Evolutionary conservation across 169 alveolate genomes (phyloP).

Genomic region (Perkinsus chesapeaki): DNA sequence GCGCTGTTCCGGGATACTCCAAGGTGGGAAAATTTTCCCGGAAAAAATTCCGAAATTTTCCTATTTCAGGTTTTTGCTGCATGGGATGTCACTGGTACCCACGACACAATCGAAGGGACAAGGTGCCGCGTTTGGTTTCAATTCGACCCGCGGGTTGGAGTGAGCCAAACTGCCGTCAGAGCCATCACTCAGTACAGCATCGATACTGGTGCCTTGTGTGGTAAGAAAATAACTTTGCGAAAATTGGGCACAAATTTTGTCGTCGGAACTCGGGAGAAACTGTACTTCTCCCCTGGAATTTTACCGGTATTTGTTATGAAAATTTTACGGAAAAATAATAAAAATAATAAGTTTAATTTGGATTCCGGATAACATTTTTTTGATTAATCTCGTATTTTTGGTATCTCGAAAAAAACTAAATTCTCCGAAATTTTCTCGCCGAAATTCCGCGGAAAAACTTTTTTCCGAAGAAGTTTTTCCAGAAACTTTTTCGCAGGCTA

Average conservation of each 20-base stretch:
- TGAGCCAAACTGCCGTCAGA: not conserved
- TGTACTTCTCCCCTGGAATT: too few species aligned
- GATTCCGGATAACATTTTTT: too few species aligned
- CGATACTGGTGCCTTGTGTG: not conserved
- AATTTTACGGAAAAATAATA: too few species aligned
- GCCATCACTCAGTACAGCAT: not conserved
- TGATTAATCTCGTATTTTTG: too few species aligned
- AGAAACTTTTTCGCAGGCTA: not conserved
- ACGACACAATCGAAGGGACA: not conserved
- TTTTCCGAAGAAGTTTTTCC: not conserved
- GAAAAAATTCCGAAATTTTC: not conserved
- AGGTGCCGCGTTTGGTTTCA: not conserved
- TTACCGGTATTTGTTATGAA: too few species aligned
- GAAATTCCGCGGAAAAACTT: not conserved
- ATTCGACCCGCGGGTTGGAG: not conserved
- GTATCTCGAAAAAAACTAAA: too few species aligned
- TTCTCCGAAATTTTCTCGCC: too few species aligned
- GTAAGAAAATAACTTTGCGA: not conserved
- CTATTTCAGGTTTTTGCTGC: not conserved
- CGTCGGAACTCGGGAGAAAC: too few species aligned
- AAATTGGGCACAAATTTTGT: not conserved
- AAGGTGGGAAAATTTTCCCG: not conserved
- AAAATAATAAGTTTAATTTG: too few species aligned
- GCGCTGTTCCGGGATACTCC: not conserved
- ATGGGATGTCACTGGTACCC: not conserved